Percentiles rank a stretch among this genome's conserved stretches.
phyloP scores from a whole-genome alignment of 2,329 filamentous ascomycete genomes.

The Ploettnerulaceae sp. region DNA sequence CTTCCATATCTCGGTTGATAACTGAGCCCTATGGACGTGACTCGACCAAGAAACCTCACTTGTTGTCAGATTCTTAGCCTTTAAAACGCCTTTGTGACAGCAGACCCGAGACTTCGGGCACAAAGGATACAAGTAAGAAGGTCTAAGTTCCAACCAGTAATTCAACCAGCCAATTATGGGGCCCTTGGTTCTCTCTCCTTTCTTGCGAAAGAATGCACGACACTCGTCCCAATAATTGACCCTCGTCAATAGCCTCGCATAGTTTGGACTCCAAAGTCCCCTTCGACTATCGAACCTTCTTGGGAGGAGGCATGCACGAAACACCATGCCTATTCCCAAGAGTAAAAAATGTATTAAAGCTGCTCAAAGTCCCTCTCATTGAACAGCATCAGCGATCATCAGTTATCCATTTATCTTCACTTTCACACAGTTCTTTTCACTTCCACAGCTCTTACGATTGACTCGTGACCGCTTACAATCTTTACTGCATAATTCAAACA shows the following conservation, averaged over 20 bases:
- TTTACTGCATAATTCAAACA: conserved; percentile 15
- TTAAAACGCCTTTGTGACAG: neutral
- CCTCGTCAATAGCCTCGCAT: neutral
- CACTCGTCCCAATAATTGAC: conserved; percentile 8
- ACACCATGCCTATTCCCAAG: neutral
- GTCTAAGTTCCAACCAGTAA: too few relatives aligned
- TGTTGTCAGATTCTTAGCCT: neutral
- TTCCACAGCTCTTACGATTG: conserved; percentile 30
- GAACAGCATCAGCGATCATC: conserved; percentile 29
- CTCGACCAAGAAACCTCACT: neutral
- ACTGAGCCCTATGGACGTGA: too few relatives aligned
- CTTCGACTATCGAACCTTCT: neutral
- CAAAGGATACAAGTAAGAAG: too few relatives aligned
- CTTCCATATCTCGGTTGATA: neutral
- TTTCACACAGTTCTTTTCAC: conserved; percentile 17
- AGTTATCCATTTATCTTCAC: conserved; percentile 21
- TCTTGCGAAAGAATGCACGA: conserved; percentile 7
- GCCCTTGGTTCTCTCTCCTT: neutral
- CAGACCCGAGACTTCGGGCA: too few relatives aligned
- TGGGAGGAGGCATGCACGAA: neutral
- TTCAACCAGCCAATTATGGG: neutral
- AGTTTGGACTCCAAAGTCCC: neutral
- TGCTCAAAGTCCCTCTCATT: conserved; percentile 20
- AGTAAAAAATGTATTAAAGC: conserved; percentile 27
- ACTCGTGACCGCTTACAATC: conserved; percentile 30